phyloP scores from a whole-genome alignment of 2,329 filamentous ascomycete genomes.

The Pseudopithomyces chartarum region DNA sequence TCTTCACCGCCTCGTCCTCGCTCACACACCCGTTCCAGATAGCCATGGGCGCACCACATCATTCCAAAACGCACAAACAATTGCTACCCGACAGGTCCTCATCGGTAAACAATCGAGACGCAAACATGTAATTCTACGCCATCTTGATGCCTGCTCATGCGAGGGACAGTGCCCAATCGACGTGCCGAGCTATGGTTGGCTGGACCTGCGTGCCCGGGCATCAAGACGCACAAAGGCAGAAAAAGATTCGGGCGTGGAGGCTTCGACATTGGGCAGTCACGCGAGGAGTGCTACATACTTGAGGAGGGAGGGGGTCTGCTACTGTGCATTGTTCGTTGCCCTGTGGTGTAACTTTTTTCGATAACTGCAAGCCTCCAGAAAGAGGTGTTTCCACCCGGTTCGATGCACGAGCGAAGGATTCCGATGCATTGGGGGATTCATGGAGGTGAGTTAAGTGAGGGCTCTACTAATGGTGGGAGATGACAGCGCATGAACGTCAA shows the following conservation, averaged over 20 bases:
- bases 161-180: not conserved
- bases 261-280: not conserved
- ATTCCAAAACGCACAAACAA: not conserved
- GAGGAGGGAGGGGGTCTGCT: not conserved
- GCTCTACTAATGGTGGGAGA: too few relatives aligned
- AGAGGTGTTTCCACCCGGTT: too few relatives aligned
- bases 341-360: not conserved
- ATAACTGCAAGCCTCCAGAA: too few relatives aligned
- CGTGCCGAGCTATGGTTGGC: conserved; percentile 5
- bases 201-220: not conserved
- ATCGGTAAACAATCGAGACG: not conserved
- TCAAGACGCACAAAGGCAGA: not conserved
- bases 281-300: not conserved
- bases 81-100: not conserved
- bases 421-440: not conserved
- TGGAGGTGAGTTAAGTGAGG: not conserved
- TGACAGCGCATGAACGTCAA: too few relatives aligned
- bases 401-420: not conserved
- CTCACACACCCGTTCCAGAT: not conserved
- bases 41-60: not conserved
- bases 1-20: conserved; percentile 1
- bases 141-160: not conserved
- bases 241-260: not conserved
- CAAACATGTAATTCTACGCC: not conserved
- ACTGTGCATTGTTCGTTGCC: not conserved